Conservation (phyloP, 495 filamentous ascomycete genomes). For the Tuber umbilicatum region DNA sequence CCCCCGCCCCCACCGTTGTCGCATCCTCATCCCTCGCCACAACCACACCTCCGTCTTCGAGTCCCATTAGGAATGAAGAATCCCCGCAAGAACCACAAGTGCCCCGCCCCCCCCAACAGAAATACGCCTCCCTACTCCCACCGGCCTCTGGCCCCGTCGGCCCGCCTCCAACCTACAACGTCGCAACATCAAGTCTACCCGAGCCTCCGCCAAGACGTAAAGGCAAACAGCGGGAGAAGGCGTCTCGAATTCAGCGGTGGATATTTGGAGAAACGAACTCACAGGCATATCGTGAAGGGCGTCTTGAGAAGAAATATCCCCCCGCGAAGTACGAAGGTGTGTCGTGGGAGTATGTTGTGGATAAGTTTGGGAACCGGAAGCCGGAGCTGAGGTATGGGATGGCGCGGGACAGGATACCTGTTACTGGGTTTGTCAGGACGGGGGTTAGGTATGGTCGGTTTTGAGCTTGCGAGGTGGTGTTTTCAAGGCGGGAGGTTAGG, state of each 20-base stretch:
- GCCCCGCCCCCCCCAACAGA: not conserved
- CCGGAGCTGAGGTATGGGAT: slow-evolving; percentile 8
- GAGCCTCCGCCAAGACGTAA: not conserved
- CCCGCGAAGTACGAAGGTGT: slow-evolving; percentile 17
- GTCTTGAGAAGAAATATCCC: not conserved
- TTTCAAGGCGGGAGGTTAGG: not conserved
- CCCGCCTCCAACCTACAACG: slow-evolving; percentile 19
- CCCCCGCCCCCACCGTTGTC: not conserved
- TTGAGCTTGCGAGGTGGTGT: not conserved
- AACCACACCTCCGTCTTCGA: not conserved
- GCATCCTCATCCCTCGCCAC: not conserved
- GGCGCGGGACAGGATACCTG: not conserved
- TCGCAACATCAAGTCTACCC: slow-evolving; percentile 13
- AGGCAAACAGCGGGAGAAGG: not conserved
- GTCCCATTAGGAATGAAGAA: not conserved
- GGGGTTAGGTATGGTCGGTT: not conserved
- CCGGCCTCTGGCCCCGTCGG: not conserved
- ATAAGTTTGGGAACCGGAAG: slow-evolving; percentile 29
- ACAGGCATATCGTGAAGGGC: not conserved
- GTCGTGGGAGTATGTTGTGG: slow-evolving; percentile 17
- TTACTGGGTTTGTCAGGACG: not conserved
- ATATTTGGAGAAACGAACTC: not conserved
- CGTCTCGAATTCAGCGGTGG: not conserved
- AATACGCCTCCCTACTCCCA: slow-evolving; percentile 20
- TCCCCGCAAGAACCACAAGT: not conserved